phyloP scores from a whole-genome alignment of 129 eudicot species.

The Smallanthus sonchifolius region DNA sequence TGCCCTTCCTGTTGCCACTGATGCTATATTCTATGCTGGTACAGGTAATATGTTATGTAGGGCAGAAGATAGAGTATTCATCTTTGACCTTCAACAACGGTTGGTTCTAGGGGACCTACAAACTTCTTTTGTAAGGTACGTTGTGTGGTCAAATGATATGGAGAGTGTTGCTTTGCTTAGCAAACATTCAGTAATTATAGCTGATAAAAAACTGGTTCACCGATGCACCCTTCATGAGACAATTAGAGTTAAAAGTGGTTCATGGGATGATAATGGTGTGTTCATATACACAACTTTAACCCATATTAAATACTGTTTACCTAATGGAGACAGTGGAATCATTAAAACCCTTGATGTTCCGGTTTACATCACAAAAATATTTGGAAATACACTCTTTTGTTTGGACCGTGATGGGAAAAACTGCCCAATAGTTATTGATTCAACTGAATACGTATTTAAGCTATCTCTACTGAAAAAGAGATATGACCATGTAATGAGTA shows the following conservation, averaged over 20 bases:
- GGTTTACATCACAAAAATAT: constrained; percentile 59
- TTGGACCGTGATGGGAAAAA: constrained; percentile 76
- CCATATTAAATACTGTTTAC: constrained; percentile 71
- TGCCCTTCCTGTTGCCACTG: constrained; percentile 42
- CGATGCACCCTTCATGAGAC: constrained; percentile 78
- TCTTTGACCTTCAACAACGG: constrained; percentile 57
- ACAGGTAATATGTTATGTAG: constrained; percentile 59
- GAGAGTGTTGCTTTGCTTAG: constrained; percentile 53
- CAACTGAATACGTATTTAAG: constrained; percentile 65
- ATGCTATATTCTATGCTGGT: constrained; percentile 64
- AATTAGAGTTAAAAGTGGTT: constrained; percentile 73
- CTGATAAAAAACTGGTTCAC: constrained; percentile 63
- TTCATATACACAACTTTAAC: constrained; percentile 67
- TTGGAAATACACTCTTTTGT: constrained; percentile 64
- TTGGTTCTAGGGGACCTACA: constrained; percentile 56
- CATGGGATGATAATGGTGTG: constrained; percentile 81
- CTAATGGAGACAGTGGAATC: constrained; percentile 74
- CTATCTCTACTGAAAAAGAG: constrained; percentile 51
- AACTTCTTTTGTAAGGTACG: constrained; percentile 49
- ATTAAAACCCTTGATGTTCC: constrained; percentile 67
- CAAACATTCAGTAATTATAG: constrained; percentile 61
- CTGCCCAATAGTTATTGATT: constrained; percentile 60
- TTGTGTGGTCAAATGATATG: constrained; percentile 69
- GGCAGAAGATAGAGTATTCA: constrained; percentile 60
- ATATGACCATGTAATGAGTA: constrained; percentile 70